A percentile compares a stretch with the other conserved stretches of the same genome.
These are phyloP conservation scores for Aethionema arabicum DNA, from an alignment of 345 rosid species.

Conservation along the genomic window DNA sequence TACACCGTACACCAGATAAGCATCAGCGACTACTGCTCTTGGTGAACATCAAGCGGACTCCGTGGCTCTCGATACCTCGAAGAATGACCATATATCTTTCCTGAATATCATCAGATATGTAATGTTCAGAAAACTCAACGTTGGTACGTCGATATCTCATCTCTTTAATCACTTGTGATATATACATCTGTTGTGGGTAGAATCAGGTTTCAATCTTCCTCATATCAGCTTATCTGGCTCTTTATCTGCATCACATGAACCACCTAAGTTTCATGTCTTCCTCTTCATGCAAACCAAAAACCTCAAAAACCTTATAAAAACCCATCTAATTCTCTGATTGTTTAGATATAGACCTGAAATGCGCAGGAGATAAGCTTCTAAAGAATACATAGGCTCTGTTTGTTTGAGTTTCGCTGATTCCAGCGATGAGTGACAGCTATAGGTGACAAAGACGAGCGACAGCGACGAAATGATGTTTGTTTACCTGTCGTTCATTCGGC, in stretches of 20 bases:
- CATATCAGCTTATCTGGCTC: conserved; percentile 56
- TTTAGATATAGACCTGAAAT: conserved; percentile 56
- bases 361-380: conserved; percentile 76
- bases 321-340: not conserved
- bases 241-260: conserved; percentile 56
- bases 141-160: conserved; percentile 47
- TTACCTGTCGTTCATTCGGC: too few species aligned
- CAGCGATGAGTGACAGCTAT: too few species aligned
- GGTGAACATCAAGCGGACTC: conserved; percentile 49
- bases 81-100: conserved; percentile 67
- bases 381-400: conserved; percentile 47
- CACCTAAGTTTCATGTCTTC: conserved; percentile 73
- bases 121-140: conserved; percentile 63
- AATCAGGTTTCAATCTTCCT: conserved; percentile 49
- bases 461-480: too few species aligned
- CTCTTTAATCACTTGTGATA: conserved; percentile 47
- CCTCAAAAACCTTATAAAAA: conserved; percentile 1
- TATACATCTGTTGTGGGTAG: conserved; percentile 53
- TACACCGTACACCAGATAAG: conserved; percentile 79
- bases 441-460: too few species aligned
- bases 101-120: conserved; percentile 70
- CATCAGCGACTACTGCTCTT: conserved; percentile 99
- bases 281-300: conserved; percentile 53
- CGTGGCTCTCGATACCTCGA: conserved; percentile 71
- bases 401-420: too few species aligned